Evolutionary conservation across 2,329 filamentous ascomycete genomes (phyloP), one percentile per base, ranked within the genome.

Genomic region (Monosporascus sp.): DNA sequence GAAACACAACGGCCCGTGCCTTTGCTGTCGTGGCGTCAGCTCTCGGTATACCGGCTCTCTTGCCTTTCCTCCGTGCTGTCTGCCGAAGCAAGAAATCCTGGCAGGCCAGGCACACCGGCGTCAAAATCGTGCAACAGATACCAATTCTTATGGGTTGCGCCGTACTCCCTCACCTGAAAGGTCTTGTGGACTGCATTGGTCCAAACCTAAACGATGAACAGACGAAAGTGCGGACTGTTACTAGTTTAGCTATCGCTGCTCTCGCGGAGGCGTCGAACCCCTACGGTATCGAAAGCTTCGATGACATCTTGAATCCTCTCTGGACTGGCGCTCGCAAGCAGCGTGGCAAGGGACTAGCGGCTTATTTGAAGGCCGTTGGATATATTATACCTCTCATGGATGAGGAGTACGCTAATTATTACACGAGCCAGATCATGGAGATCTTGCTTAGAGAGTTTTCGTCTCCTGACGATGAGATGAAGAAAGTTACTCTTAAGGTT

Each of bases 351-450:
- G 92, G 93, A 63, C 80, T 99, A 45, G 93, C 94, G 24, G 93
- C 91, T 15, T 99, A 97, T 72, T 78, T 99, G 56, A 99, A 99
- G 74, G 94, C 94, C 47, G 93, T 99, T 44, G 94, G 94, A 25
- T 97, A 94, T 70, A 96, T 99, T 66, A 97, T 99, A 57, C 94
- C 94, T 5, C 82, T 99, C 50, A 99, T 99, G 94, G 94, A 99
- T 74, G 94, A 99, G 72, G 94, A 99, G 68, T 97, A 97, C 70
- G 93, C 94, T 72, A 97, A 97, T 69, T 99, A 99, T 74, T 99
- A 99, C 67, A 97, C 94, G 8, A 90, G 86, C 61, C 92, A 99
- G 71, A 97, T 99, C 65, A 97, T 99, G 93, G 94, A 97, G 71
- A 97, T 97, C 64, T 76, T 99, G 15, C 83, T 97, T 31, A 85